Percentiles rank a stretch among this genome's conserved stretches.
phyloP scores from a whole-genome alignment of 164 flowering plant species.

The Kingdonia uniflora region DNA sequence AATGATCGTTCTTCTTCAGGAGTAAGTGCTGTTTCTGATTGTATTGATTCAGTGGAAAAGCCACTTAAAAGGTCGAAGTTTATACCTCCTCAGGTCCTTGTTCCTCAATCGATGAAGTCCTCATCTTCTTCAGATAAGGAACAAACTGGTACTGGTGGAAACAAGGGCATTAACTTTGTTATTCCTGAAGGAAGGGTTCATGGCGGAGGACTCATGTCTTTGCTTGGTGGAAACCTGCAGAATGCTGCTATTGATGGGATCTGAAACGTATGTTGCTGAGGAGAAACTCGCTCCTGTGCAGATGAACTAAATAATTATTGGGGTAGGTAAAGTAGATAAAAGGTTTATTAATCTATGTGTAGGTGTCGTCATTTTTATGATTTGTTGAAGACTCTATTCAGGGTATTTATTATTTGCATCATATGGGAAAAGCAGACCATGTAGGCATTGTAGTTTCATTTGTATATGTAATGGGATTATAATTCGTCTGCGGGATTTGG shows the following conservation, averaged over 20 bases:
- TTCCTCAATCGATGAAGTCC: conserved; percentile 79
- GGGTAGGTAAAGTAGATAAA: not conserved
- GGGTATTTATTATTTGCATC: not conserved
- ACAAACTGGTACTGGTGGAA: conserved; percentile 12
- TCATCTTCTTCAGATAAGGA: conserved; percentile 29
- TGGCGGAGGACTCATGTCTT: conserved; percentile 82
- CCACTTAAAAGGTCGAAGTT: conserved; percentile 38
- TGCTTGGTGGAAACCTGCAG: conserved; percentile 63
- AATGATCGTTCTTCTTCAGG: conserved; percentile 41
- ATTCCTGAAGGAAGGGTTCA: conserved; percentile 94
- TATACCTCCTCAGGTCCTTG: conserved; percentile 77
- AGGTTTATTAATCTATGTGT: not conserved
- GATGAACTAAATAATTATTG: not conserved
- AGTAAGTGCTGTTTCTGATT: conserved; percentile 43
- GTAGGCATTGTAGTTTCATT: not conserved
- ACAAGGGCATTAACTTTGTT: conserved; percentile 25
- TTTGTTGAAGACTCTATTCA: not conserved
- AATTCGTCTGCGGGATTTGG: conserved; percentile 1
- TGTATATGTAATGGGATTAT: conserved; percentile 4
- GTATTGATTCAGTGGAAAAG: conserved; percentile 38
- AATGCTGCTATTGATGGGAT: conserved; percentile 34
- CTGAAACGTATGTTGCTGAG: conserved; percentile 4
- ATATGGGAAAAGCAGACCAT: too few relatives aligned
- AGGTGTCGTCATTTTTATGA: not conserved
- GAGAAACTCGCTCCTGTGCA: not conserved